Evolutionary conservation across 2,329 filamentous ascomycete species (phyloP), one percentile per base, ranked within the genome.

Genomic region (Trichoderma breve): DNA sequence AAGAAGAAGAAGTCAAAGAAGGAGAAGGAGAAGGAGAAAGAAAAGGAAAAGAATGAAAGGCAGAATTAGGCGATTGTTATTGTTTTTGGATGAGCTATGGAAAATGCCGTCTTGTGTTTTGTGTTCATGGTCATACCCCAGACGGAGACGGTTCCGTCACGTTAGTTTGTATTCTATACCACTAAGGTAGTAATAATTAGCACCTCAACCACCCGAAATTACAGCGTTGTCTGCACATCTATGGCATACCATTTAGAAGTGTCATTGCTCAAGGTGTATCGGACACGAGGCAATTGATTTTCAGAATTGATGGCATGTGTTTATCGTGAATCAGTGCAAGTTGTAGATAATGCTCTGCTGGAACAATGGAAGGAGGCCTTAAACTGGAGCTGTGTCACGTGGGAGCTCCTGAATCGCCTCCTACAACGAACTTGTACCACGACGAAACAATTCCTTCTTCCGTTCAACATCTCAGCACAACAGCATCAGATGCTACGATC

Each of bases 371-470:
- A 53, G 26, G 14, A 39, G 21, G 32, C 64, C 65, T 30, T 53
- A 62, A 70, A 61, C 57, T 70, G 68, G 47, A 69, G 28, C 66
- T 32, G 68, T 66, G 71, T 73, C 71, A 73, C 71, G 71, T 73
- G 71, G 64, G 62, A 39, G 61, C 69, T 65, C 69, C 69, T 66
- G 61, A 66, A 71, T 58, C 39, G 62, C 62, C 47, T 64, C 69
- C 36, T 36, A 36, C 34, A 65, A 34, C 34, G 34, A 36, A 30
- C 34, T 61, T 26, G 51, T 43, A 8, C 32, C 51, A 24, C 62
- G n/a, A 60, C 53, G 4, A 47, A 32, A 21, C 68, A 32, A 14
- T 15, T 34, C n/a, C 39, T 21, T 11, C 32, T 53, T 39, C 65
- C 7, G 26, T 9, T 43, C 53, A 18, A 34, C 28, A 9, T 36